phyloP scores from a whole-genome alignment of 495 filamentous ascomycete genomes.

The Pyrenopolyporus hunteri region DNA sequence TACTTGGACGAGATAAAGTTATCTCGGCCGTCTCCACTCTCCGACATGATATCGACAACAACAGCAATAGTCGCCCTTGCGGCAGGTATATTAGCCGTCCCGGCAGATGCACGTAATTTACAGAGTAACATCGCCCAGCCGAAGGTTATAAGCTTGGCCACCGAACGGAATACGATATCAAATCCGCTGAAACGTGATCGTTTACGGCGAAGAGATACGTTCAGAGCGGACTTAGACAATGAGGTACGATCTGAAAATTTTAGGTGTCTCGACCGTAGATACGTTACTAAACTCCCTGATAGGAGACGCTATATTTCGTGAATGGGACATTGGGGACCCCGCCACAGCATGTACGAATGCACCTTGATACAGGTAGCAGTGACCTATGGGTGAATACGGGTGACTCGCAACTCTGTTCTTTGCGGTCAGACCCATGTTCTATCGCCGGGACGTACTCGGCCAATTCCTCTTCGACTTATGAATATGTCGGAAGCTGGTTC shows the following conservation, averaged over 20 bases:
- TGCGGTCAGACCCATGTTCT: slow-evolving; percentile 54
- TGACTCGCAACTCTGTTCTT: slow-evolving; percentile 64
- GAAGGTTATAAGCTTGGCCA: slow-evolving; percentile 56
- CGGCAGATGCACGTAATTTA: slow-evolving; percentile 38
- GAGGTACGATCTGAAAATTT: slow-evolving; percentile 45
- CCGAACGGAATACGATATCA: slow-evolving; percentile 48
- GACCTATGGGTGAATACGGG: slow-evolving; percentile 87
- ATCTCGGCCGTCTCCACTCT: background rate
- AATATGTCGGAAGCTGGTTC: slow-evolving; percentile 77
- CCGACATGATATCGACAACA: slow-evolving; percentile 25
- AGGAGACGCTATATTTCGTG: slow-evolving; percentile 72
- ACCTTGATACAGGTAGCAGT: slow-evolving; percentile 85
- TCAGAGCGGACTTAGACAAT: slow-evolving; percentile 55
- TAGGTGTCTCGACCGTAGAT: background rate
- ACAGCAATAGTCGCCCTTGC: slow-evolving; percentile 26
- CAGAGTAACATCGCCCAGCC: slow-evolving; percentile 39
- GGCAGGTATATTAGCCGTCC: slow-evolving; percentile 24
- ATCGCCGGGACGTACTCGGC: slow-evolving; percentile 70
- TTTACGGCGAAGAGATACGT: slow-evolving; percentile 51
- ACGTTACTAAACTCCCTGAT: slow-evolving; percentile 9
- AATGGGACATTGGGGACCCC: slow-evolving; percentile 78
- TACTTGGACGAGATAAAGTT: slow-evolving; percentile 13
- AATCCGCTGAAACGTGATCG: slow-evolving; percentile 52
- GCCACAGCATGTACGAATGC: slow-evolving; percentile 64
- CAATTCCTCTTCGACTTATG: slow-evolving; percentile 81